phyloP scores from a whole-genome alignment of 257 asterid genomes.

The Marsdenia floribunda region DNA sequence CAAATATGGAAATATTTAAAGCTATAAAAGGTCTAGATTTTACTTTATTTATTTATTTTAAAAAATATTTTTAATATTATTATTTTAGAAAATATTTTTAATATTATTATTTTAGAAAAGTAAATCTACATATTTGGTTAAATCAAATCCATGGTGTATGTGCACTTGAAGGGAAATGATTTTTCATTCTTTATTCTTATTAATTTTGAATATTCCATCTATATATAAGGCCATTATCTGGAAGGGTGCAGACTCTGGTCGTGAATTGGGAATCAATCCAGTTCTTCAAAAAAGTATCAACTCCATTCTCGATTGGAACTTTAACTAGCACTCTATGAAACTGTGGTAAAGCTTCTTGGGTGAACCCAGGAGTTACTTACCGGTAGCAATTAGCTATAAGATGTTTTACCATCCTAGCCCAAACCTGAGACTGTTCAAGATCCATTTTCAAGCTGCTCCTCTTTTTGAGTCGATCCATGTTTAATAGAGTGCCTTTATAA shows the following conservation, averaged over 20 bases:
- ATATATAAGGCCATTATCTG: background rate
- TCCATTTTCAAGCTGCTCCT: background rate
- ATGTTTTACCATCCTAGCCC: background rate
- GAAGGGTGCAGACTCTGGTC: too few species aligned
- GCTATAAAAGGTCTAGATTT: background rate
- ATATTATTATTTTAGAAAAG: too few species aligned
- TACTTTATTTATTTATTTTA: too few species aligned
- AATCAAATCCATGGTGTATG: background rate
- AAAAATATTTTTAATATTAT: too few species aligned
- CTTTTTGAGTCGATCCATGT: background rate
- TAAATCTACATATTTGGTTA: background rate
- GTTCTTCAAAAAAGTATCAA: too few species aligned
- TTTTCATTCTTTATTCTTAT: too few species aligned
- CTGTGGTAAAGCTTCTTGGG: too few species aligned
- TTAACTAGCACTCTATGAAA: background rate
- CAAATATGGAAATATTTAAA: too few species aligned
- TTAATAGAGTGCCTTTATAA: background rate
- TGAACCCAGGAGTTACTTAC: background rate
- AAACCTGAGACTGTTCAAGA: background rate
- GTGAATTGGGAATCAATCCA: background rate
- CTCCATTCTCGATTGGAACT: too few species aligned
- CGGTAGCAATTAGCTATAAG: background rate
- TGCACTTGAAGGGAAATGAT: too few species aligned
- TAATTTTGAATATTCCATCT: background rate
- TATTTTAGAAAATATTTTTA: too few species aligned